Percentiles rank a stretch among this genome's conserved stretches.
phyloP scores from a whole-genome alignment of 2,329 filamentous ascomycete genomes.

The Aureobasidium sp. region DNA sequence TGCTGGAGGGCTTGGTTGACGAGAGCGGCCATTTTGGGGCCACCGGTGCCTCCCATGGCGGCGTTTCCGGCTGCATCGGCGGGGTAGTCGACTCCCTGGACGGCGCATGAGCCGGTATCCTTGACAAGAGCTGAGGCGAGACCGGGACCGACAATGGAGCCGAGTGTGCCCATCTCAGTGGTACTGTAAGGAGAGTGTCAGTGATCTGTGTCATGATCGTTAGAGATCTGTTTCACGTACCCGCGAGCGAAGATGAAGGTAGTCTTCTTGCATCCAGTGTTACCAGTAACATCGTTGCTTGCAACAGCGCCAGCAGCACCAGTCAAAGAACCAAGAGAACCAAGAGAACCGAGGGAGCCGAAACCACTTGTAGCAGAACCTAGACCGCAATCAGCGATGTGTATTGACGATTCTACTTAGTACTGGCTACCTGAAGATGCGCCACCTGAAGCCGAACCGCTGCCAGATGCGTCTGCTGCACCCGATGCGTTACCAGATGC shows the following conservation, averaged over 20 bases:
- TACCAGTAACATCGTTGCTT: constrained; percentile 15
- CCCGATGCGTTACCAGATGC: too few species aligned
- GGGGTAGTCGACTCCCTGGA: constrained; percentile 22
- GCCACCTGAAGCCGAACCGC: too few species aligned
- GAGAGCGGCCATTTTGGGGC: constrained; percentile 19
- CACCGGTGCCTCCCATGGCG: constrained; percentile 16
- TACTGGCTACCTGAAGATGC: background rate
- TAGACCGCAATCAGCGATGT: background rate
- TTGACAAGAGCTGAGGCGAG: constrained; percentile 16
- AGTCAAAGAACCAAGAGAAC: background rate
- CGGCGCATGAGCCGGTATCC: constrained; percentile 15
- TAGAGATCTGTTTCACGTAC: background rate
- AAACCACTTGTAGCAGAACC: background rate
- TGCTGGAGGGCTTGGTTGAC: constrained; percentile 17
- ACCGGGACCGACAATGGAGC: constrained; percentile 34
- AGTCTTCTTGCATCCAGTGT: constrained; percentile 33
- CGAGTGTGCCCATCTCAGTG: constrained; percentile 45
- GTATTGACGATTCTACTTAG: background rate
- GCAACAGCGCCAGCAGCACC: constrained; percentile 10
- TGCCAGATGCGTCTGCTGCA: too few species aligned
- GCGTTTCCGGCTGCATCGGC: constrained; percentile 16
- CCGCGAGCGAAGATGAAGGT: constrained; percentile 53
- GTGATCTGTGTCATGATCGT: background rate
- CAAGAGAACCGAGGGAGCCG: background rate
- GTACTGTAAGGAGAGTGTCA: constrained; percentile 24